Conservation (phyloP, 2,329 filamentous ascomycete species). For the Fusarium acutatum region DNA sequence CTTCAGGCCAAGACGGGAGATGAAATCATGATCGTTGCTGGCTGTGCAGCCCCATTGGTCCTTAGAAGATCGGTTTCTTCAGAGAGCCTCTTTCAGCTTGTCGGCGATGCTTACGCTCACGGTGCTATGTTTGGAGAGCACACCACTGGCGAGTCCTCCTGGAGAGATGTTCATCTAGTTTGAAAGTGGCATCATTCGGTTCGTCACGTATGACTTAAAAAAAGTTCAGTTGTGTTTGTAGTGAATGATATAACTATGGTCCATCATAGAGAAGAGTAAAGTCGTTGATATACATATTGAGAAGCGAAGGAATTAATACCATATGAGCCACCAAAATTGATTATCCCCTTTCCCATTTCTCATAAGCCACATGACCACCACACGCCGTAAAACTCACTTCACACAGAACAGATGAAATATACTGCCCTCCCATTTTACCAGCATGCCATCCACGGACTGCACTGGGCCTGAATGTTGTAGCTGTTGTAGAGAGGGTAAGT, state of each 20-base stretch:
- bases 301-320: constrained; percentile 25
- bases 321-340: constrained; percentile 31
- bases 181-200: not conserved
- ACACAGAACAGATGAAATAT: not conserved
- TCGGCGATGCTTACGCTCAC: constrained; percentile 26
- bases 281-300: constrained; percentile 29
- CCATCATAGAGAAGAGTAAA: constrained; percentile 22
- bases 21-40: not conserved
- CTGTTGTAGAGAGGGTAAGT: constrained; percentile 51
- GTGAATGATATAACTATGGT: not conserved
- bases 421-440: not conserved
- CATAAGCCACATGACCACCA: constrained; percentile 1
- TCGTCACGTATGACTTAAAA: not conserved
- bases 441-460: constrained; percentile 51
- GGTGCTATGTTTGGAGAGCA: constrained; percentile 33
- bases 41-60: constrained; percentile 20
- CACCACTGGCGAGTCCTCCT: constrained; percentile 8
- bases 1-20: constrained; percentile 18
- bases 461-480: constrained; percentile 50
- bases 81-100: constrained; percentile 17
- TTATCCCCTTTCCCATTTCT: constrained; percentile 2
- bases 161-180: constrained; percentile 20
- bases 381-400: constrained; percentile 7
- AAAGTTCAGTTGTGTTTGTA: not conserved
- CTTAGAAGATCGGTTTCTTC: constrained; percentile 12